Base-by-base conservation (phyloP, 768 basidiomycete species). In the Lactarius sp. region DNA sequence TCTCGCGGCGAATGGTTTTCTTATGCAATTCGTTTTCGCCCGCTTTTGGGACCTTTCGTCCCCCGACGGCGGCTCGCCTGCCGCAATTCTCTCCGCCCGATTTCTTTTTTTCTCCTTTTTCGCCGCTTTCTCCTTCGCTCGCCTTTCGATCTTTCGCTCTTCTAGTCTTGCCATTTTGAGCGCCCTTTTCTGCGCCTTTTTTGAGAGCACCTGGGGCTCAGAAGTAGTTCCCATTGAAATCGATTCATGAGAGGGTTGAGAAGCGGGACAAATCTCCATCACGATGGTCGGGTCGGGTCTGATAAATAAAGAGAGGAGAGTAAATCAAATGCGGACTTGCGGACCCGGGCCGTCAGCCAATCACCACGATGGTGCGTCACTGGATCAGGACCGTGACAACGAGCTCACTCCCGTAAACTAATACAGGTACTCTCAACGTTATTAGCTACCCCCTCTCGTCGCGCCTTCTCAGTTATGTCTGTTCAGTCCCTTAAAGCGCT, bases 141-240 rank as follows among this genome's bases (percentile, higher is more conserved):
- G 81, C 41, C 90, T 85, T 71, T 86, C 87, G 54, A 86, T 77
- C 77, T 92, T 95, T 49, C 75, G 70, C 27, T 84, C 85, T 12
- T 82, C 84, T 65, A 82, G 73, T n/a, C 81, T 80, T 53, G 86
- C 85, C 16, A 84, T 84, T 73, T 82, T 90, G n/a, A 84, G 84
- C 3, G 85, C 83, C 71, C 82, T 87, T 73, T 93, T 93, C 70
- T 83, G 80, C 2, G 90, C 88, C 36, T 83, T 91, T 73, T 93
- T 94, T 37, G 91, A 92, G 61, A 87, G 80, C 39, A 78, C 39
- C 42, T 55, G 4, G 3, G 34, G 18, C 4, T 56, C 49, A 22
- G 63, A 49, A 8, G 59, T 20, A 49, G 42, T 47, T 37, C 33
- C 41, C 12, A 8, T 31, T 20, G 34, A 52, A 13, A 42, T 13